Evolutionary conservation across 2,329 filamentous ascomycete genomes (phyloP).

Genomic region (Xylariales sp.): DNA sequence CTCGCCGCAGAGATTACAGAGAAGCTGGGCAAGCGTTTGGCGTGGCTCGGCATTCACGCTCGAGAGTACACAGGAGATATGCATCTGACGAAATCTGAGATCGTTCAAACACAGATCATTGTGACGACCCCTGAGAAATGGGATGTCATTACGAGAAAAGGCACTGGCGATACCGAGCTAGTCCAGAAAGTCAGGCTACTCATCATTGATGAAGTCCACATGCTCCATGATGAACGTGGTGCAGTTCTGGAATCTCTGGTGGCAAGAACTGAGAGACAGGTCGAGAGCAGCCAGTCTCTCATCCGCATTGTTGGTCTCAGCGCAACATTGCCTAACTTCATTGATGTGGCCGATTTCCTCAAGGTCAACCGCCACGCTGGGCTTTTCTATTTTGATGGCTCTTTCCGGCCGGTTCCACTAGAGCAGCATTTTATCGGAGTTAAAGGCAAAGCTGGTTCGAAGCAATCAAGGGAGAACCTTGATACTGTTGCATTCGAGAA

Average conservation of each 20-base stretch:
- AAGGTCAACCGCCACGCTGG: constrained; percentile 92
- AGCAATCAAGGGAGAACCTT: constrained; percentile 80
- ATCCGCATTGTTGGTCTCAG: constrained; percentile 96
- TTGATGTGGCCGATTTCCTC: constrained; percentile 95
- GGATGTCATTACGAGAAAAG: constrained; percentile 97
- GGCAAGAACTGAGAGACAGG: constrained; percentile 89
- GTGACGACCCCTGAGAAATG: constrained; percentile 99
- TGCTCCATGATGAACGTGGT: constrained; percentile 97
- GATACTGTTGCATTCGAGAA: constrained; percentile 90
- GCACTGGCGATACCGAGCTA: constrained; percentile 92
- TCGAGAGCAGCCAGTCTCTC: constrained; percentile 95
- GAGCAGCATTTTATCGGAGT: constrained; percentile 98
- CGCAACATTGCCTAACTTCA: constrained; percentile 91
- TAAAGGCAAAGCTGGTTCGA: constrained; percentile 81
- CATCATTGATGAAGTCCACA: constrained; percentile 98
- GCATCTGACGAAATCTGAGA: constrained; percentile 96
- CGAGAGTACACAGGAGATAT: constrained; percentile 97
- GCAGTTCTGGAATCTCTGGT: constrained; percentile 95
- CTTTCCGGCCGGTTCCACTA: constrained; percentile 90
- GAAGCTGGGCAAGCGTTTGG: constrained; percentile 85
- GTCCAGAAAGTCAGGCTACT: constrained; percentile 95
- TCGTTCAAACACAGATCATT: constrained; percentile 94
- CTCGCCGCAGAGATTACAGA: constrained; percentile 93
- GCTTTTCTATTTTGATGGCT: constrained; percentile 94
- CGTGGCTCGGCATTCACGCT: constrained; percentile 89